Conservation (phyloP, 257 asterid genomes). For the Salvia rosmarinus region DNA sequence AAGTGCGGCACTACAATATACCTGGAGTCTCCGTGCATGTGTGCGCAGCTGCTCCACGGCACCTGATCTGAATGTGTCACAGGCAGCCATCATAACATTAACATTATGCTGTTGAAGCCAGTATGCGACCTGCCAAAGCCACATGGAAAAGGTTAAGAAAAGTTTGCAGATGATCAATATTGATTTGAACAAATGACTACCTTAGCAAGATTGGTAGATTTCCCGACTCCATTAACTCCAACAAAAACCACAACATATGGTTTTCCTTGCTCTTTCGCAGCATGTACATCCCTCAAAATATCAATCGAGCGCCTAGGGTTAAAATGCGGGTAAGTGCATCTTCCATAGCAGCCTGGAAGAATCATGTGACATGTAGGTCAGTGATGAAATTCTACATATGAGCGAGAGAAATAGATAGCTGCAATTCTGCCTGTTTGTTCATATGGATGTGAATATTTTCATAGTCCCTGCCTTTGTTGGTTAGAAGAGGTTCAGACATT, state of each 20-base stretch:
- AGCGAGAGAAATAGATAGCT: neutral
- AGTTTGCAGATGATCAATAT: neutral
- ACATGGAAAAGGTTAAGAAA: constrained; percentile 17
- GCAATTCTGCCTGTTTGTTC: constrained; percentile 1
- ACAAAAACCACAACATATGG: constrained; percentile 98
- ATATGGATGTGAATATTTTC: neutral
- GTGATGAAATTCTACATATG: neutral
- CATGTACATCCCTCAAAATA: constrained; percentile 92
- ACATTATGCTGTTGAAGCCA: constrained; percentile 92
- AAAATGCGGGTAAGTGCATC: constrained; percentile 97
- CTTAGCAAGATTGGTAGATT: constrained; percentile 98
- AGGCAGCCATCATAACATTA: constrained; percentile 97
- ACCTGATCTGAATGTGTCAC: constrained; percentile 98
- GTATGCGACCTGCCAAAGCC: constrained; percentile 76
- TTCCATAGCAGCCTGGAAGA: constrained; percentile 88
- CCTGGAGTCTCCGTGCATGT: constrained; percentile 97
- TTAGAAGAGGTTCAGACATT: neutral
- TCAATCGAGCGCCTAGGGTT: constrained; percentile 97
- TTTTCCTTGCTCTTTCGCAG: constrained; percentile 90
- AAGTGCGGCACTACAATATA: constrained; percentile 28
- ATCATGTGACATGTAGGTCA: constrained; percentile 32
- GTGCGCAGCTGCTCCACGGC: constrained; percentile 99
- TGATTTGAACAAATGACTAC: constrained; percentile 35
- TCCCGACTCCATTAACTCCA: constrained; percentile 98
- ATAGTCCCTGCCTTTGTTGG: neutral